Conservation (phyloP, 192 early-diverging fungal genomes). For the Gryganskiella cystojenkinii region DNA sequence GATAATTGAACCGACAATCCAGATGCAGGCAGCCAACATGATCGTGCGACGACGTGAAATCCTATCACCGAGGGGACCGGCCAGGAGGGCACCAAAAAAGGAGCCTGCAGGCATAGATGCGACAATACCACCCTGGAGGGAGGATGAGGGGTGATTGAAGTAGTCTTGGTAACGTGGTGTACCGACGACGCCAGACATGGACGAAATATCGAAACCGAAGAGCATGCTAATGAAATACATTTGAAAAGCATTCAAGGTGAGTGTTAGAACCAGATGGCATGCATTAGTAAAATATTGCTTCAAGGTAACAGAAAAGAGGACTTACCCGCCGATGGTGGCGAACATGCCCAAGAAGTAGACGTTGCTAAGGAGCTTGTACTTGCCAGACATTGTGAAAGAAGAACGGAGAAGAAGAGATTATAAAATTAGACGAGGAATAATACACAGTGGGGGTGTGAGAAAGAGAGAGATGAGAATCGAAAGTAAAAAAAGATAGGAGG, state of each 20-base stretch:
- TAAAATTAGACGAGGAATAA: slow-evolving; percentile 1
- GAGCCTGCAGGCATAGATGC: slow-evolving; percentile 76
- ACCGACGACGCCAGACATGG: slow-evolving; percentile 60
- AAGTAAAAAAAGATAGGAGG: neutral
- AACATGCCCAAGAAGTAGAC: slow-evolving; percentile 52
- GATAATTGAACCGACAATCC: slow-evolving; percentile 76
- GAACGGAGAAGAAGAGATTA: neutral
- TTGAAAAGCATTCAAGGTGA: no score
- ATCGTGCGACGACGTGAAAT: slow-evolving; percentile 77
- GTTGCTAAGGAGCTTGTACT: slow-evolving; percentile 27
- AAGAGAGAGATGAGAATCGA: neutral
- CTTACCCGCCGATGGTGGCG: slow-evolving; percentile 58
- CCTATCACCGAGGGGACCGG: slow-evolving; percentile 74
- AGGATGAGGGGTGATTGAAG: slow-evolving; percentile 60
- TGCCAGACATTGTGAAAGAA: neutral
- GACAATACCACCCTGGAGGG: slow-evolving; percentile 70
- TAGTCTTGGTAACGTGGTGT: slow-evolving; percentile 60
- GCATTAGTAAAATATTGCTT: no score
- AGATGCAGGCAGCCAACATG: slow-evolving; percentile 68
- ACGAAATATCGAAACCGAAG: slow-evolving; percentile 64
- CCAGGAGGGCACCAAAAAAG: slow-evolving; percentile 75
- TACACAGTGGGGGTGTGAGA: neutral
- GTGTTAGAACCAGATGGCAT: neutral
- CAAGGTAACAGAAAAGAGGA: no score
- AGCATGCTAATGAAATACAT: slow-evolving; percentile 53